phyloP scores from a whole-genome alignment of 345 rosid genomes.

The Psidium friedrichsthalianum region DNA sequence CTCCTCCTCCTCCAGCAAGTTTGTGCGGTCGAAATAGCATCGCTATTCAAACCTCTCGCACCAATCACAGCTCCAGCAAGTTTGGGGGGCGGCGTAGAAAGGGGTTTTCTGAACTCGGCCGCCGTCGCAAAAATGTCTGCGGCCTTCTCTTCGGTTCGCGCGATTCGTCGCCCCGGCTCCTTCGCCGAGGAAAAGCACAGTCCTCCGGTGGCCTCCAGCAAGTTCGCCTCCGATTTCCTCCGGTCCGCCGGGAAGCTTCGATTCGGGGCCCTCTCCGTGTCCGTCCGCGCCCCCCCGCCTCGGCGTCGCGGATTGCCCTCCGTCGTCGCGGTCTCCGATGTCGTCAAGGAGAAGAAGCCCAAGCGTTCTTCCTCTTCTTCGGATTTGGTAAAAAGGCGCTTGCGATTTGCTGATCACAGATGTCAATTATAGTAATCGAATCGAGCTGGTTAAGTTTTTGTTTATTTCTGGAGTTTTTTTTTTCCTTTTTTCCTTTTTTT shows the following conservation, averaged over 20 bases:
- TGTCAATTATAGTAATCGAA: background rate
- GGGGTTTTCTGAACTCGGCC: background rate
- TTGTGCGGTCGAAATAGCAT: background rate
- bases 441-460: background rate
- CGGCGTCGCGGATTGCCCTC: background rate
- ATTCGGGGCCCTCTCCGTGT: background rate
- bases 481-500: background rate
- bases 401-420: background rate
- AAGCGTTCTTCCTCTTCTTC: conserved; percentile 1
- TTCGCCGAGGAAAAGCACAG: background rate
- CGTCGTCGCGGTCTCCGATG: conserved; percentile 3
- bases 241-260: conserved; percentile 2
- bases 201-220: background rate
- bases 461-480: background rate
- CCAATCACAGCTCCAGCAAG: background rate
- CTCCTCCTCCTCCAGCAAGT: background rate
- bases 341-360: conserved; percentile 12
- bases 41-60: background rate
- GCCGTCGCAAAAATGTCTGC: background rate
- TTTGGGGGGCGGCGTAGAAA: too few relatives aligned
- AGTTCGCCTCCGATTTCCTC: conserved; percentile 2
- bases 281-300: background rate
- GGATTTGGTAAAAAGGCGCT: background rate
- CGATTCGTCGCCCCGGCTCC: background rate
- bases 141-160: conserved; percentile 1